phyloP scores from a whole-genome alignment of 371 early-diverging fungal genomes.

The Mucor velutinosus region DNA sequence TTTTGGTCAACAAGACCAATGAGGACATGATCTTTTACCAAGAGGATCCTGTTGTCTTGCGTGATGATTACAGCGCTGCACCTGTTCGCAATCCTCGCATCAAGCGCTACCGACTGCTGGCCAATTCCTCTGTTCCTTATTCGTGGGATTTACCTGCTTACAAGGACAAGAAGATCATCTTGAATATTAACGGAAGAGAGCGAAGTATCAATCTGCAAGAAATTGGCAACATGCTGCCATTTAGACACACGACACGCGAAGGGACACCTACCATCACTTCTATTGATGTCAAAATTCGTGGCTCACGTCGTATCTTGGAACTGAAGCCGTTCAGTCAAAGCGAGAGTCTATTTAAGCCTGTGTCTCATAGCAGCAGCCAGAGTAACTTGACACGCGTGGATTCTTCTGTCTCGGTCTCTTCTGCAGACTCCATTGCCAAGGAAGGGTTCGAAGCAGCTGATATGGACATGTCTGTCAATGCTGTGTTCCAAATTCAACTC shows the following conservation, averaged over 20 bases:
- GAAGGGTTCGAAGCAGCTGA: constrained; percentile 66
- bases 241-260: constrained; percentile 63
- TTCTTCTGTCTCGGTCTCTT: constrained; percentile 22
- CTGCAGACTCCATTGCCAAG: constrained; percentile 24
- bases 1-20: constrained; percentile 84
- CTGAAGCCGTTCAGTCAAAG: constrained; percentile 74
- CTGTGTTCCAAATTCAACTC: constrained; percentile 71
- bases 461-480: constrained; percentile 57
- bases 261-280: constrained; percentile 61
- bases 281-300: constrained; percentile 86
- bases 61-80: constrained; percentile 35
- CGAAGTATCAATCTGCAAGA: constrained; percentile 85
- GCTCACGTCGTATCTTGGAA: constrained; percentile 77
- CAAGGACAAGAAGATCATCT: constrained; percentile 72
- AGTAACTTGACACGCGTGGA: background rate
- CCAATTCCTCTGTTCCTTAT: constrained; percentile 76
- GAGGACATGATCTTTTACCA: constrained; percentile 85
- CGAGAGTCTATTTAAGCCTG: constrained; percentile 62
- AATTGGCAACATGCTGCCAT: constrained; percentile 87
- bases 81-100: constrained; percentile 29
- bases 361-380: constrained; percentile 3
- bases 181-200: constrained; percentile 73
- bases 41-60: constrained; percentile 44
- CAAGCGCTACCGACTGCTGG: constrained; percentile 61
- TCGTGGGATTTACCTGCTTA: constrained; percentile 94